Conservation (phyloP, 805 yeast genomes). For the Sugiyamaella boreocaroliniensis region DNA sequence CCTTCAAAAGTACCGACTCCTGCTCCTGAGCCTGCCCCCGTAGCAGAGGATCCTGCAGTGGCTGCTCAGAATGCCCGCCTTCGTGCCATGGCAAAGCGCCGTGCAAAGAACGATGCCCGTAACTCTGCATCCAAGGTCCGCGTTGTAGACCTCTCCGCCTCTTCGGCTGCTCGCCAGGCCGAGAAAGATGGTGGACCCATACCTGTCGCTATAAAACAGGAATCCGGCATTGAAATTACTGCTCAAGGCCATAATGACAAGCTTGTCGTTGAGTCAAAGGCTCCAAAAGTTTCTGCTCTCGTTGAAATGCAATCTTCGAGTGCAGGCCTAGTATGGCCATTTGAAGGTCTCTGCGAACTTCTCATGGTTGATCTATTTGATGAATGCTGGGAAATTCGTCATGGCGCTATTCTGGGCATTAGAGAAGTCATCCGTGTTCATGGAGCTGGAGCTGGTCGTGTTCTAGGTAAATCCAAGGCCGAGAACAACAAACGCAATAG, state of each 20-base stretch:
- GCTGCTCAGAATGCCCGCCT: conserved; percentile 80
- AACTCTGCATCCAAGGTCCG: conserved; percentile 47
- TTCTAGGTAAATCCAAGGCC: conserved; percentile 49
- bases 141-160: conserved; percentile 28
- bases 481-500: conserved; percentile 64
- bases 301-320: conserved; percentile 64
- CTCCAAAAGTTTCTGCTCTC: conserved; percentile 56
- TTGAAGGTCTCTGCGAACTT: conserved; percentile 85
- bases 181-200: conserved; percentile 26
- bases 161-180: conserved; percentile 24
- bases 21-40: conserved; percentile 10
- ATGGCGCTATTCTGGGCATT: conserved; percentile 89
- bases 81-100: conserved; percentile 59
- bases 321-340: conserved; percentile 81
- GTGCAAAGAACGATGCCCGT: conserved; percentile 27
- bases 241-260: conserved; percentile 74
- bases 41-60: conserved; percentile 34
- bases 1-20: conserved; percentile 3
- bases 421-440: conserved; percentile 80
- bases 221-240: conserved; percentile 49
- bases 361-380: conserved; percentile 71
- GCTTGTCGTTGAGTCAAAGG: conserved; percentile 73
- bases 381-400: conserved; percentile 90
- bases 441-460: conserved; percentile 79
- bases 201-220: conserved; percentile 25